These are phyloP conservation scores for Lactarius hatsudake DNA, from an alignment of 768 basidiomycete genomes.

Conservation along the genomic window DNA sequence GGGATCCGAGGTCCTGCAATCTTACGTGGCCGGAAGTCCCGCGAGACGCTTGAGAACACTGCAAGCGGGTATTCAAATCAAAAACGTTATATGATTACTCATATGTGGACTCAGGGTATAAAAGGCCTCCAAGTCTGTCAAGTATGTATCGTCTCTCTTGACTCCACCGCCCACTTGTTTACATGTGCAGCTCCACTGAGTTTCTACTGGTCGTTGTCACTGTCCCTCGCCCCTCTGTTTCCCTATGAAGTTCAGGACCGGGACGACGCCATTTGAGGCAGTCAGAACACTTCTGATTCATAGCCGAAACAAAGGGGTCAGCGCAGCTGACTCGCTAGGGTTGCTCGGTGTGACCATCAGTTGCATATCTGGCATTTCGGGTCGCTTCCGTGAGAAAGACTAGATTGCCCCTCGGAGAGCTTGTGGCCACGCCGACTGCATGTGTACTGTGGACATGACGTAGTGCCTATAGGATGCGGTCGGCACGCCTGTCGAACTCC, in stretches of 20 bases:
- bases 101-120: conserved; percentile 16
- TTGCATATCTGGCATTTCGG: neutral
- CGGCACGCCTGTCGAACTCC: neutral
- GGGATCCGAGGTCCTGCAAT: conserved; percentile 14
- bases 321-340: conserved; percentile 14
- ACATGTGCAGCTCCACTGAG: conserved; percentile 3
- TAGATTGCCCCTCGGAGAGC: neutral
- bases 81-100: conserved; percentile 12
- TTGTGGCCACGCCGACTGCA: too few relatives aligned
- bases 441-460: neutral
- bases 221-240: conserved; percentile 17
- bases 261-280: conserved; percentile 10
- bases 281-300: conserved; percentile 22
- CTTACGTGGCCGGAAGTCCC: conserved; percentile 11
- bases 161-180: neutral
- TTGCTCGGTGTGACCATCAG: neutral
- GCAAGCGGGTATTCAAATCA: conserved; percentile 16
- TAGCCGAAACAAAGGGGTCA: conserved; percentile 26
- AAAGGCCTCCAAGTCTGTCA: conserved; percentile 9
- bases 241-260: conserved; percentile 24
- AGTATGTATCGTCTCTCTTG: neutral
- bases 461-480: neutral
- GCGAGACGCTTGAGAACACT: conserved; percentile 7
- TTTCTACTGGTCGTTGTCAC: conserved; percentile 2
- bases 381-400: neutral